Conservation (phyloP, 2,329 filamentous ascomycete species). For the Sclerotinia subarctica region DNA sequence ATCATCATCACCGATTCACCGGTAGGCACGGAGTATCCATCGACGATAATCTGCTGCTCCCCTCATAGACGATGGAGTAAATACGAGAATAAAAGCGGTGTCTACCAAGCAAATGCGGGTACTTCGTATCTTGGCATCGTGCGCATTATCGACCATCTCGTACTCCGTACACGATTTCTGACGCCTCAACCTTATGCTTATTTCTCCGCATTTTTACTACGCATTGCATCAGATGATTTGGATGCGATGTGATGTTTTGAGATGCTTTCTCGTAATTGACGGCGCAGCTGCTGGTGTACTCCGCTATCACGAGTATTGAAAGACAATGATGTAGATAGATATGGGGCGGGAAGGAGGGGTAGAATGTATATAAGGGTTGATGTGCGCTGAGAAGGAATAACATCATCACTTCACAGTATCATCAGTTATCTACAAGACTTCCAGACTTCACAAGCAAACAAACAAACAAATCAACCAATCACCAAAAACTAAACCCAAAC, state of each 20-base stretch:
- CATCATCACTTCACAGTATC: neutral
- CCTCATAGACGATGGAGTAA: too few species aligned
- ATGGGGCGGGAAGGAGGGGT: neutral
- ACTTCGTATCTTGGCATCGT: too few species aligned
- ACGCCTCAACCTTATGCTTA: constrained; percentile 6
- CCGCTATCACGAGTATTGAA: constrained; percentile 18
- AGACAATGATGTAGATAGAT: neutral
- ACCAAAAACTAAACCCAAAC: neutral
- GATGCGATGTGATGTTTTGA: neutral
- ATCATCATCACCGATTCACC: too few species aligned
- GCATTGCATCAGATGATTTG: constrained; percentile 5
- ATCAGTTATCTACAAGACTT: neutral
- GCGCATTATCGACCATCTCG: too few species aligned
- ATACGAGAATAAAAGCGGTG: too few species aligned
- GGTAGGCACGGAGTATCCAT: too few species aligned
- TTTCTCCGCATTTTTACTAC: neutral
- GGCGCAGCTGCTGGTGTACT: neutral
- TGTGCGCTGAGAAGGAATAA: neutral
- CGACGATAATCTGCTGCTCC: too few species aligned
- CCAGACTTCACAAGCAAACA: neutral
- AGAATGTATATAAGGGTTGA: constrained; percentile 13
- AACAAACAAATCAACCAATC: neutral
- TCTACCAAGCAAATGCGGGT: too few species aligned
- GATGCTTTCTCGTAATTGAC: constrained; percentile 7
- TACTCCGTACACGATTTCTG: too few species aligned